A percentile compares a stretch with the other conserved stretches of the same genome.
These are phyloP conservation scores for Candida pseudoviswanathii DNA, from an alignment of 1,139 yeast genomes.

Conservation along the genomic window DNA sequence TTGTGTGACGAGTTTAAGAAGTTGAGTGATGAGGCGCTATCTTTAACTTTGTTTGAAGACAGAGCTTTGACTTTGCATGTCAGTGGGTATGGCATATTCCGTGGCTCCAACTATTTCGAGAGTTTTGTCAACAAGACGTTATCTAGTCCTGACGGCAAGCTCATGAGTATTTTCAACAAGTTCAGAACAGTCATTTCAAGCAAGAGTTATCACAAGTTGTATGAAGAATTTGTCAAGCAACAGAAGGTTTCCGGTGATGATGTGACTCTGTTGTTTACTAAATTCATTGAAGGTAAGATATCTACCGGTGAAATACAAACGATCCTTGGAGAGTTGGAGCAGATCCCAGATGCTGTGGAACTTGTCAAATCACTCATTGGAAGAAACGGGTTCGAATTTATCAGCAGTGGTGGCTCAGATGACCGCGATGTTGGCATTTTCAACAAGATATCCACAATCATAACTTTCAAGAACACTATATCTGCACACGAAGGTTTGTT, in stretches of 20 bases:
- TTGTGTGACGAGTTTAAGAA: slow-evolving; percentile 69
- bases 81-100: slow-evolving; percentile 36
- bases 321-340: slow-evolving; percentile 25
- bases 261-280: slow-evolving; percentile 25
- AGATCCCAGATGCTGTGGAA: slow-evolving; percentile 28
- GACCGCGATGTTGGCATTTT: slow-evolving; percentile 20
- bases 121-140: slow-evolving; percentile 18
- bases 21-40: slow-evolving; percentile 54
- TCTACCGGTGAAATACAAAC: slow-evolving; percentile 24
- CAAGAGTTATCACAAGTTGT: slow-evolving; percentile 28
- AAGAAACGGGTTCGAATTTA: slow-evolving; percentile 14
- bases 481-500: slow-evolving; percentile 28
- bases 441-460: slow-evolving; percentile 25
- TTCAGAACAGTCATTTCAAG: slow-evolving; percentile 28
- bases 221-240: slow-evolving; percentile 18
- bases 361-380: slow-evolving; percentile 28
- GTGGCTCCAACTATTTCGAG: slow-evolving; percentile 39
- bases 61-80: slow-evolving; percentile 28
- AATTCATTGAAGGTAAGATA: slow-evolving; percentile 25
- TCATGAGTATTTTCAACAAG: slow-evolving; percentile 25
- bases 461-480: slow-evolving; percentile 30
- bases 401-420: slow-evolving; percentile 4
- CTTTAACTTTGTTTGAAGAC: slow-evolving; percentile 16
- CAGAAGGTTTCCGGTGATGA: slow-evolving; percentile 7
- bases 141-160: slow-evolving; percentile 19